phyloP scores from a whole-genome alignment of 140 eudicot species.

The Eryngium alpinum region DNA sequence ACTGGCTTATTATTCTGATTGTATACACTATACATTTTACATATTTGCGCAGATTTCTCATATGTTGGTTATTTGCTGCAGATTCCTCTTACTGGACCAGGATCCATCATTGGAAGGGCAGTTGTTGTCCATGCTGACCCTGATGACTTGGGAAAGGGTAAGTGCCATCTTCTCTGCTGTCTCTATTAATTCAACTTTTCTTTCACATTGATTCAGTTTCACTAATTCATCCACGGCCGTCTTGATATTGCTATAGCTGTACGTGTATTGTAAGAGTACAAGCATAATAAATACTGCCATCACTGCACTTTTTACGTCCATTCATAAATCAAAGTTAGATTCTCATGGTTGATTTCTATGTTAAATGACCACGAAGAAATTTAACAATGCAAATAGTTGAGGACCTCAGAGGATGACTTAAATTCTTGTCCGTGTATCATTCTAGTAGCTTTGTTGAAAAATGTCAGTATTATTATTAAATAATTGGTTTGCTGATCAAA shows the following conservation, averaged over 20 bases:
- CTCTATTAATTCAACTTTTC: background rate
- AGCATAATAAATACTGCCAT: background rate
- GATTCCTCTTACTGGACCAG: constrained; percentile 82
- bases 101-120: constrained; percentile 90
- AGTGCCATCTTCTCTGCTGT: background rate
- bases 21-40: background rate
- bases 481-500: background rate
- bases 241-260: background rate
- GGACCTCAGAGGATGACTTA: background rate
- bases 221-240: background rate
- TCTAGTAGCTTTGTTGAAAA: background rate
- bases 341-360: background rate
- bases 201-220: background rate
- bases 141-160: constrained; percentile 98
- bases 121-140: constrained; percentile 98
- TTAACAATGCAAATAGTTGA: background rate
- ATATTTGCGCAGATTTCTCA: constrained; percentile 17
- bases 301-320: background rate
- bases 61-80: constrained; percentile 25
- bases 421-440: background rate
- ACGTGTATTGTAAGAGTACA: background rate
- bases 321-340: background rate
- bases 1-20: constrained; percentile 8
- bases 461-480: background rate
- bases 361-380: background rate